phyloP scores from a whole-genome alignment of 179 eudicot genomes.

The Silene coronaria region DNA sequence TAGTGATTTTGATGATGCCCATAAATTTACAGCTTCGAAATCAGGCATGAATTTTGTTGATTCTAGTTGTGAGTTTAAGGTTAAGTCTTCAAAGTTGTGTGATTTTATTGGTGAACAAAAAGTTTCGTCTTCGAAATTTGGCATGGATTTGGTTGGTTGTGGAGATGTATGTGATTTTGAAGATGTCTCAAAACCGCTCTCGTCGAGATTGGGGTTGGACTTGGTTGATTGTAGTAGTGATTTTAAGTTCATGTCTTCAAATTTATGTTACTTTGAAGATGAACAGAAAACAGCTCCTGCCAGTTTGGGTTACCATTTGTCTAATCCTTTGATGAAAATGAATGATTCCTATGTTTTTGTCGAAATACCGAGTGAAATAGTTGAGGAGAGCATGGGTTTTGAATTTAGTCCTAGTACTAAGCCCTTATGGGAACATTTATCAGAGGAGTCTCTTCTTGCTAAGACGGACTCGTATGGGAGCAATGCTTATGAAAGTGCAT shows the following conservation, averaged over 20 bases:
- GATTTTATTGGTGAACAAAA: constrained; percentile 11
- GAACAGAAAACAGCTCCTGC: constrained; percentile 23
- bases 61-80: not conserved
- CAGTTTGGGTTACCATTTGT: constrained; percentile 1
- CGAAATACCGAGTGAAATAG: constrained; percentile 35
- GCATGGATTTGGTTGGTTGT: constrained; percentile 4
- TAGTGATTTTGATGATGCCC: not conserved
- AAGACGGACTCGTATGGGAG: constrained; percentile 69
- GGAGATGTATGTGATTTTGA: constrained; percentile 1
- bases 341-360: constrained; percentile 51
- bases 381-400: constrained; percentile 21
- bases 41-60: not conserved
- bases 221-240: constrained; percentile 8
- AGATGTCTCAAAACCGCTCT: constrained; percentile 9
- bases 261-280: constrained; percentile 7
- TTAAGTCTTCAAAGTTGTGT: not conserved
- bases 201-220: constrained; percentile 3
- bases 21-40: not conserved
- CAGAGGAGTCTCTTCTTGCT: constrained; percentile 75
- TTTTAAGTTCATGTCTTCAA: constrained; percentile 18
- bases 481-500: constrained; percentile 55
- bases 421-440: constrained; percentile 88
- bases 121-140: constrained; percentile 1
- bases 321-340: constrained; percentile 27
- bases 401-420: constrained; percentile 35